Evolutionary conservation across 495 filamentous ascomycete species (phyloP).

Genomic region (Monascus purpureus): DNA sequence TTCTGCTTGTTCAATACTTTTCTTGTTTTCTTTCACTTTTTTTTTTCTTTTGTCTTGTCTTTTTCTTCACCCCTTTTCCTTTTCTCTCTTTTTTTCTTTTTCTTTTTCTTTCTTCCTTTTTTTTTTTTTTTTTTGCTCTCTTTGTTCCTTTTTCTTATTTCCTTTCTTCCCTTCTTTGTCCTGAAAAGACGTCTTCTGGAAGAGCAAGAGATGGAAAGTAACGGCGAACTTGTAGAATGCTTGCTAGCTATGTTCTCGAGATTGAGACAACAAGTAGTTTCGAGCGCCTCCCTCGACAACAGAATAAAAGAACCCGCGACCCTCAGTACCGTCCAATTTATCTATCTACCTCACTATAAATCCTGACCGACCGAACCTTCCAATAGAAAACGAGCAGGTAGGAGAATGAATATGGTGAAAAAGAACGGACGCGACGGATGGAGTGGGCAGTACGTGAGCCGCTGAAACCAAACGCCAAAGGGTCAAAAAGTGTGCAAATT

Average conservation of each 20-base stretch:
- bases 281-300: slow-evolving; percentile 14
- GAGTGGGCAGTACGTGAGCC: too few relatives aligned
- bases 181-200: slow-evolving; percentile 15
- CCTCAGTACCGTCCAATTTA: slow-evolving; percentile 5
- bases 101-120: slow-evolving; percentile 8
- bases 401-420: slow-evolving; percentile 1
- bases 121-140: slow-evolving; percentile 5
- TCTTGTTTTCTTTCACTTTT: slow-evolving; percentile 1
- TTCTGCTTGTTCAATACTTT: background rate
- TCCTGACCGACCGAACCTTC: slow-evolving; percentile 9
- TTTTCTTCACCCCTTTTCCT: slow-evolving; percentile 2
- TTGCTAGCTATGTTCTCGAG: slow-evolving; percentile 38
- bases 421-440: background rate
- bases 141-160: slow-evolving; percentile 7
- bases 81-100: slow-evolving; percentile 4
- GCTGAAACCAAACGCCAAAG: too few relatives aligned
- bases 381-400: slow-evolving; percentile 10
- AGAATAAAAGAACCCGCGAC: slow-evolving; percentile 12
- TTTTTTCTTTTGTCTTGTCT: slow-evolving; percentile 4
- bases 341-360: slow-evolving; percentile 14
- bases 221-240: slow-evolving; percentile 37
- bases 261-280: slow-evolving; percentile 24
- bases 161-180: slow-evolving; percentile 12
- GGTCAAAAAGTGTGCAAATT: too few relatives aligned
- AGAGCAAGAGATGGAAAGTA: slow-evolving; percentile 28